A percentile compares a stretch with the other conserved stretches of the same genome.
These are phyloP conservation scores for Thelephora terrestris DNA, from an alignment of 1,284 basidiomycete species.

Conservation along the genomic window DNA sequence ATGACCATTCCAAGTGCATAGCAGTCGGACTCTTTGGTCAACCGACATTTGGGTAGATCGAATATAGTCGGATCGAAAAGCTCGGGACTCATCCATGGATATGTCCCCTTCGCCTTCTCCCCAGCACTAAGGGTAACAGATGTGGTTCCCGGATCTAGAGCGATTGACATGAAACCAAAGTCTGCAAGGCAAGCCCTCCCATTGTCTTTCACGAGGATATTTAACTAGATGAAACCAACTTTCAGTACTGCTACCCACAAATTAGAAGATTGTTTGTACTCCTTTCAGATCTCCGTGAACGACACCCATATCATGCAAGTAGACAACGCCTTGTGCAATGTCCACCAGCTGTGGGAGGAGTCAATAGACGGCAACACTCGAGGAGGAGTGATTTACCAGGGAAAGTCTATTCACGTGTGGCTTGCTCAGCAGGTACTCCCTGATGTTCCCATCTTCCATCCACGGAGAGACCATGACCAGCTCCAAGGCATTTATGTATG, in stretches of 20 bases:
- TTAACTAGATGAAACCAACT: conserved; percentile 12
- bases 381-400: conserved; percentile 3
- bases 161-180: conserved; percentile 16
- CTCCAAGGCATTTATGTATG: not conserved
- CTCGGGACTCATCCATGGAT: not conserved
- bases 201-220: conserved; percentile 18
- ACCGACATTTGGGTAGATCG: not conserved
- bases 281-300: conserved; percentile 7
- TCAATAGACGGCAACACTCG: not conserved
- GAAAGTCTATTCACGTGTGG: conserved; percentile 5
- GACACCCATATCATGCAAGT: conserved; percentile 2
- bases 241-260: not conserved
- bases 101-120: not conserved
- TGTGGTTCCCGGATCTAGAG: not conserved
- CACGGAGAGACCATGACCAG: conserved; percentile 7
- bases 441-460: conserved; percentile 7
- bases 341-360: not conserved
- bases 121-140: not conserved
- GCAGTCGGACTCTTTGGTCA: too few relatives aligned
- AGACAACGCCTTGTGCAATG: conserved; percentile 2
- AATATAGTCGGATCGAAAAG: not conserved
- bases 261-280: not conserved
- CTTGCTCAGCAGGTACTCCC: not conserved
- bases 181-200: conserved; percentile 18
- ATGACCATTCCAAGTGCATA: not conserved